Percentiles rank a stretch among this genome's conserved stretches.
phyloP scores from a whole-genome alignment of 1,284 basidiomycete genomes.

The Leccinum subspadiceum region DNA sequence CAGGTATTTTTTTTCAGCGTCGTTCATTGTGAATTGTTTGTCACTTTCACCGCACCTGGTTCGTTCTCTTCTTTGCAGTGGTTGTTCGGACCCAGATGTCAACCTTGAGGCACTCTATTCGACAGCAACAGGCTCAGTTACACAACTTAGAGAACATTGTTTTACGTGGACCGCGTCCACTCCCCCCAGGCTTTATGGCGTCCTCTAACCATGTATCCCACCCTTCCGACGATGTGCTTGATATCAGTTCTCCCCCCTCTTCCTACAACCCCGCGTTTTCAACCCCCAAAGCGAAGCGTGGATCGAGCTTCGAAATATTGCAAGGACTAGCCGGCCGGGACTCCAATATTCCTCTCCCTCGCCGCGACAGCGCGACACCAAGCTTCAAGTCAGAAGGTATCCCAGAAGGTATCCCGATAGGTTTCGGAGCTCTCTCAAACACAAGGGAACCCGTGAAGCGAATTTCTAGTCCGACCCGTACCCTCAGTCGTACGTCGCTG shows the following conservation, averaged over 20 bases:
- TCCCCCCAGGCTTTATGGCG: slow-evolving; percentile 43
- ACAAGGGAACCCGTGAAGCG: slow-evolving; percentile 49
- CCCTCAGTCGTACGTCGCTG: slow-evolving; percentile 68
- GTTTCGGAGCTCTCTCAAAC: slow-evolving; percentile 41
- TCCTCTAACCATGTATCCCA: slow-evolving; percentile 31
- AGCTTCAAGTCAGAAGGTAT: slow-evolving; percentile 53
- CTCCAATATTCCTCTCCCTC: slow-evolving; percentile 66
- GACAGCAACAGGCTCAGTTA: slow-evolving; percentile 74
- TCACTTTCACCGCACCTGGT: slow-evolving; percentile 26
- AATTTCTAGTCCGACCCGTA: slow-evolving; percentile 67
- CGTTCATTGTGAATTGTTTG: slow-evolving; percentile 25
- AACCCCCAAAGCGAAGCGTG: slow-evolving; percentile 49
- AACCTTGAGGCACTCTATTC: slow-evolving; percentile 61
- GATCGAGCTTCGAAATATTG: slow-evolving; percentile 71
- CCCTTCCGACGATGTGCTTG: slow-evolving; percentile 36
- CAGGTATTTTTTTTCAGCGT: slow-evolving; percentile 42
- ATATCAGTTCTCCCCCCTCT: slow-evolving; percentile 38
- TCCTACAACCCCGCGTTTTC: slow-evolving; percentile 34
- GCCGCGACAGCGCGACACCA: slow-evolving; percentile 42
- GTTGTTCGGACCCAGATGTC: slow-evolving; percentile 72
- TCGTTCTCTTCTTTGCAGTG: slow-evolving; percentile 44
- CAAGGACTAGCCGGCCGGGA: slow-evolving; percentile 70
- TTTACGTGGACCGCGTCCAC: slow-evolving; percentile 60
- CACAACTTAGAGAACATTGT: slow-evolving; percentile 63
- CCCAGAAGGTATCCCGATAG: slow-evolving; percentile 68